A percentile compares a stretch with the other conserved stretches of the same genome.
These are phyloP conservation scores for Fraxinus platypoda DNA, from an alignment of 305 asterid species.

Conservation along the genomic window DNA sequence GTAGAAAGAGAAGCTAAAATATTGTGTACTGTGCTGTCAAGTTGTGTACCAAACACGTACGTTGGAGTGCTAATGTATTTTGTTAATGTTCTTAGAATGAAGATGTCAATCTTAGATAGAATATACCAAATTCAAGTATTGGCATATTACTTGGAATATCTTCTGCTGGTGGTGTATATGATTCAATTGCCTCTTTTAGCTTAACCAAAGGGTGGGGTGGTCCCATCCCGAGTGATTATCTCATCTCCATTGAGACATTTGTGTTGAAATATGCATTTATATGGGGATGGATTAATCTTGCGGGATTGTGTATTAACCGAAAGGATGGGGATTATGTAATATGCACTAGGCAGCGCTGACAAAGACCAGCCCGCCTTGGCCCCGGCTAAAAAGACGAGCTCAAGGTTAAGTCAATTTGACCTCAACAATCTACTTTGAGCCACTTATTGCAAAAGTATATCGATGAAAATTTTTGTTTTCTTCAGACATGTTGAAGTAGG, in stretches of 20 bases:
- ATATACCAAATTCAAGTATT: neutral
- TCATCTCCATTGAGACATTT: neutral
- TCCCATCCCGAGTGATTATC: neutral
- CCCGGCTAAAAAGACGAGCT: neutral
- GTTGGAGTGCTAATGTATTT: neutral
- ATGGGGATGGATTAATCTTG: neutral
- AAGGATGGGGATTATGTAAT: neutral
- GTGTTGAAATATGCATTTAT: neutral
- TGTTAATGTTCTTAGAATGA: neutral
- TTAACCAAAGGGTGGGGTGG: neutral
- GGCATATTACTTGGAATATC: conserved; percentile 19
- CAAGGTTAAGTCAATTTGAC: neutral
- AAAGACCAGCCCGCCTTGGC: neutral
- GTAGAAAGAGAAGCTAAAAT: neutral
- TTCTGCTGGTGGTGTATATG: neutral
- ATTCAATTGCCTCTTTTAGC: neutral
- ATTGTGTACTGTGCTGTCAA: neutral
- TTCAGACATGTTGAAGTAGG: no score
- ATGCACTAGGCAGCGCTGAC: neutral
- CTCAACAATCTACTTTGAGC: neutral
- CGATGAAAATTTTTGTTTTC: neutral
- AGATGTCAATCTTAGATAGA: neutral
- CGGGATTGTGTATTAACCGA: neutral
- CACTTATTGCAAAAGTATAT: neutral
- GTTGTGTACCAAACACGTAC: neutral